These are phyloP conservation scores for Zoysia matrella DNA, from an alignment of 202 grass and related monocot genomes.

Conservation along the genomic window DNA sequence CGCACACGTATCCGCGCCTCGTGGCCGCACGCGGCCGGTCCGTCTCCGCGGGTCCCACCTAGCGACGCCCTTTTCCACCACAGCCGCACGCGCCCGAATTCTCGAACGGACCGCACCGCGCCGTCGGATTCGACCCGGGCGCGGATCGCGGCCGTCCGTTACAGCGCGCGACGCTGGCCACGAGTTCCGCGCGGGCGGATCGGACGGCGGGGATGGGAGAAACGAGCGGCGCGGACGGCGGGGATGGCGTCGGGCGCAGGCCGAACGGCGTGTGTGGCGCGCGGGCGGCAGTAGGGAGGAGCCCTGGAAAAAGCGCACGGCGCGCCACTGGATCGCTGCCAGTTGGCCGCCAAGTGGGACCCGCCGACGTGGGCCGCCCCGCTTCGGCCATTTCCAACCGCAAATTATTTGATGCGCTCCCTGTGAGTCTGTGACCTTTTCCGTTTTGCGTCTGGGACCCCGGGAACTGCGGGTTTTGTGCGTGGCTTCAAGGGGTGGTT, in stretches of 20 bases:
- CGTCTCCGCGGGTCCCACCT: background rate
- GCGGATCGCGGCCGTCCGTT: background rate
- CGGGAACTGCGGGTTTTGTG: background rate
- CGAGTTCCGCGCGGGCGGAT: constrained; percentile 16
- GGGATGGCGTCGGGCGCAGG: background rate
- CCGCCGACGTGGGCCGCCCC: background rate
- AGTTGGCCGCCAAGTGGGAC: constrained; percentile 45
- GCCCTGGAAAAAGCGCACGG: constrained; percentile 66
- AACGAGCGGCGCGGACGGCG: background rate
- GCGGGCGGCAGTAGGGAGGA: constrained; percentile 40
- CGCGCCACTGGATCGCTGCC: constrained; percentile 44
- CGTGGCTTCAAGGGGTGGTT: background rate
- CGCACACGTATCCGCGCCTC: background rate
- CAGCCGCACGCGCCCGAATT: background rate
- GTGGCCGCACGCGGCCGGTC: background rate
- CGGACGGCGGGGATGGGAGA: background rate
- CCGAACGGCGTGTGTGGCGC: constrained; percentile 4
- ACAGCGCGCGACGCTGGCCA: constrained; percentile 11
- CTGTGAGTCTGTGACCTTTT: constrained; percentile 19
- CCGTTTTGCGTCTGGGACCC: background rate
- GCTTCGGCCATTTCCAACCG: constrained; percentile 15
- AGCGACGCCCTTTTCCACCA: constrained; percentile 44
- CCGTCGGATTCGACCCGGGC: background rate
- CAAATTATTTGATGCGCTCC: constrained; percentile 31
- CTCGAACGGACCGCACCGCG: background rate